These are phyloP conservation scores for Arabidopsis arenosa DNA, from an alignment of 345 rosid species.

Conservation along the genomic window DNA sequence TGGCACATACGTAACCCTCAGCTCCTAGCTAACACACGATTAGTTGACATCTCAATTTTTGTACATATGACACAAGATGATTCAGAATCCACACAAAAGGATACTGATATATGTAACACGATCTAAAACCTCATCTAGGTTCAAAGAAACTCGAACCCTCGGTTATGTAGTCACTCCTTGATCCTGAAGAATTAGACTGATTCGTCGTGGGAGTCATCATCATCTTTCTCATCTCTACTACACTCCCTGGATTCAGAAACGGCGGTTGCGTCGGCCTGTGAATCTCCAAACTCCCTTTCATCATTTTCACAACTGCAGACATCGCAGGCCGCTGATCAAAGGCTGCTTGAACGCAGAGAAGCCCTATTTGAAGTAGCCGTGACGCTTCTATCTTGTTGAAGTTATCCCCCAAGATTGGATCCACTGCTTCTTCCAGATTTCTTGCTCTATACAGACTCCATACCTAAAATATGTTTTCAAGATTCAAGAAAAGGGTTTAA, in stretches of 20 bases:
- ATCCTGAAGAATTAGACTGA: constrained; percentile 54
- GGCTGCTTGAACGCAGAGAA: constrained; percentile 86
- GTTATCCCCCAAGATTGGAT: constrained; percentile 56
- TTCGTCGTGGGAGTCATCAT: constrained; percentile 21
- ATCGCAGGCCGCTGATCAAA: constrained; percentile 81
- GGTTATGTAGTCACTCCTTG: constrained; percentile 51
- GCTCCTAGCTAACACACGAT: not conserved
- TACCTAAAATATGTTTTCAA: constrained; percentile 47
- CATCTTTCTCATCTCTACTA: constrained; percentile 38
- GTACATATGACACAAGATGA: constrained; percentile 13
- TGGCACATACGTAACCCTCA: constrained; percentile 26
- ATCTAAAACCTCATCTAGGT: constrained; percentile 56
- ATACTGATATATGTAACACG: not conserved
- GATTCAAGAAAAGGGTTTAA: constrained; percentile 26
- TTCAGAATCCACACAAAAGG: constrained; percentile 13
- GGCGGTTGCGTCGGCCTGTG: constrained; percentile 81
- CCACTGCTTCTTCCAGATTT: constrained; percentile 62
- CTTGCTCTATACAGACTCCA: constrained; percentile 61
- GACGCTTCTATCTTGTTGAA: constrained; percentile 57
- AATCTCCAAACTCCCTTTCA: constrained; percentile 53
- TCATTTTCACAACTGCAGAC: constrained; percentile 78
- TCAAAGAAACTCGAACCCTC: constrained; percentile 56
- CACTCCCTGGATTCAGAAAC: constrained; percentile 53
- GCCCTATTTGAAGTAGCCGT: constrained; percentile 64
- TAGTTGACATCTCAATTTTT: constrained; percentile 15